These are phyloP conservation scores for Solanum commersonii DNA, from an alignment of 257 asterid species.

Conservation along the genomic window DNA sequence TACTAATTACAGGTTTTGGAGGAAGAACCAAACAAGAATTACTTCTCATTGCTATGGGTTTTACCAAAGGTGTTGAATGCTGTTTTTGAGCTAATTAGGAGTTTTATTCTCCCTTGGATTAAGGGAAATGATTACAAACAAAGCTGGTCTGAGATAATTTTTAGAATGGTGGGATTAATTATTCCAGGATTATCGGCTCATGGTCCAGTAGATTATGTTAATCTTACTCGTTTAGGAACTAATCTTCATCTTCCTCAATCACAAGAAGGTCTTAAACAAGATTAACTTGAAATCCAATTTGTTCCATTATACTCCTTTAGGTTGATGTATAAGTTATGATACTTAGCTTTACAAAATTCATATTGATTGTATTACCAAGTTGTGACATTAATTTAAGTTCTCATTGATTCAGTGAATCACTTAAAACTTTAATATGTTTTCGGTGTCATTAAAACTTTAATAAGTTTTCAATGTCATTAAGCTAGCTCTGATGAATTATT, in stretches of 20 bases:
- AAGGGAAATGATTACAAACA: conserved; percentile 43
- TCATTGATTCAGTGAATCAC: not conserved
- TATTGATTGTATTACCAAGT: not conserved
- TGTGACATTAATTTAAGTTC: not conserved
- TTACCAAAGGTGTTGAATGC: conserved; percentile 46
- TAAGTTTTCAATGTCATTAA: not conserved
- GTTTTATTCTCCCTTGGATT: conserved; percentile 37
- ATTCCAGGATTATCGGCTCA: conserved; percentile 50
- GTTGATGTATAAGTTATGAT: not conserved
- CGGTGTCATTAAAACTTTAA: not conserved
- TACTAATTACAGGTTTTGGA: conserved; percentile 34
- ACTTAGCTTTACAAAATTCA: not conserved
- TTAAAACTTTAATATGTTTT: not conserved
- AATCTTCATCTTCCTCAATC: not conserved
- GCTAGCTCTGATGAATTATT: not conserved
- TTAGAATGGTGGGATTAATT: conserved; percentile 27
- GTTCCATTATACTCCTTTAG: not conserved
- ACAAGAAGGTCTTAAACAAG: not conserved
- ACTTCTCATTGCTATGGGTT: conserved; percentile 39
- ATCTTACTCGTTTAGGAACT: conserved; percentile 41
- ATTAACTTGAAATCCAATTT: not conserved
- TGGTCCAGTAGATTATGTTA: conserved; percentile 50
- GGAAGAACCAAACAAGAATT: conserved; percentile 74
- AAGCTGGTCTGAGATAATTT: conserved; percentile 28
- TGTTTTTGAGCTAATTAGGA: conserved; percentile 40